phyloP scores from a whole-genome alignment of 83 land plant genomes.

The Thuja plicata region DNA sequence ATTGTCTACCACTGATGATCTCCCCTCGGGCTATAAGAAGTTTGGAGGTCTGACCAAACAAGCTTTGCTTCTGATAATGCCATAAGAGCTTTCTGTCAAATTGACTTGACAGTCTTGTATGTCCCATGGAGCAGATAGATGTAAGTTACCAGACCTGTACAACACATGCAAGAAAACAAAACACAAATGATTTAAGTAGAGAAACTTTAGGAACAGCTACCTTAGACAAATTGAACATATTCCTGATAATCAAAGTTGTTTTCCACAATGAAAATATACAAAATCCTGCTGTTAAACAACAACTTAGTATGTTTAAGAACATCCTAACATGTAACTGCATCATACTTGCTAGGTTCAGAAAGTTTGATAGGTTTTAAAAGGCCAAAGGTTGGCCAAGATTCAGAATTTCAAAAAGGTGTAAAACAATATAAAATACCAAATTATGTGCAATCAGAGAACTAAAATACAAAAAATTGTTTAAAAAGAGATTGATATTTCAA shows the following conservation, averaged over 20 bases:
- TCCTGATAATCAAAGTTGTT: background rate
- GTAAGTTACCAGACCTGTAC: slow-evolving; percentile 1
- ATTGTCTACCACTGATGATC: background rate
- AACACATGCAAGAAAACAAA: background rate
- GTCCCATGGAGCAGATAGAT: background rate
- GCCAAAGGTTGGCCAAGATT: background rate
- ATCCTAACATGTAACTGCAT: background rate
- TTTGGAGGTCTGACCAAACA: background rate
- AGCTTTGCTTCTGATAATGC: background rate
- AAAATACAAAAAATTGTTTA: too few relatives aligned
- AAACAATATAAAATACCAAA: background rate
- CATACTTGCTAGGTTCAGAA: background rate
- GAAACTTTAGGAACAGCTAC: background rate
- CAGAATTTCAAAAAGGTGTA: background rate
- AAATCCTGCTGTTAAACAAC: background rate
- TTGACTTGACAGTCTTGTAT: background rate
- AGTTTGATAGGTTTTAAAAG: background rate
- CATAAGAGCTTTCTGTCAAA: background rate
- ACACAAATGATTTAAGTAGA: background rate
- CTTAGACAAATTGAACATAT: background rate
- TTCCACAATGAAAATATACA: background rate
- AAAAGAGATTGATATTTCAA: background rate
- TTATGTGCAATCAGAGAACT: background rate
- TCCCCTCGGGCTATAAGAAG: background rate
- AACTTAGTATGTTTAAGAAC: background rate